phyloP scores from a whole-genome alignment of 495 filamentous ascomycete genomes.

The Aspergillus wentii region DNA sequence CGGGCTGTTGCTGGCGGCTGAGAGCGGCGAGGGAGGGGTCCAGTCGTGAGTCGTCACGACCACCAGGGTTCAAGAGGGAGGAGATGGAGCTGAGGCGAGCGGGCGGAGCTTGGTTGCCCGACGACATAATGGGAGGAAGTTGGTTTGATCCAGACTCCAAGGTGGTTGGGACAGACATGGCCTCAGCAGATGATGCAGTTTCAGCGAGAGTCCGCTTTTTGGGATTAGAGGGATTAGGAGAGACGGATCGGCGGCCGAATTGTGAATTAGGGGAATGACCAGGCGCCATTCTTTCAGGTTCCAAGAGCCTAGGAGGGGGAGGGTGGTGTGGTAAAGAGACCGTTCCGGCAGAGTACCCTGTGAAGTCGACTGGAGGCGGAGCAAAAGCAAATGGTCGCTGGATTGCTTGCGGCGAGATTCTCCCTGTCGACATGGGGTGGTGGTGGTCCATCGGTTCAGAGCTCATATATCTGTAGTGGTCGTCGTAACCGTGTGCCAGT shows the following conservation, averaged over 20 bases:
- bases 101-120: slow-evolving; percentile 34
- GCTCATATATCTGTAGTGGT: slow-evolving; percentile 47
- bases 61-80: slow-evolving; percentile 62
- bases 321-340: slow-evolving; percentile 35
- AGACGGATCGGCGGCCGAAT: slow-evolving; percentile 35
- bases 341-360: slow-evolving; percentile 35
- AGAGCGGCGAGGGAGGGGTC: slow-evolving; percentile 42
- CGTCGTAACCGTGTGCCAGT: slow-evolving; percentile 54
- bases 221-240: slow-evolving; percentile 32
- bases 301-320: slow-evolving; percentile 36
- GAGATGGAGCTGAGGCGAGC: slow-evolving; percentile 70
- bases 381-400: slow-evolving; percentile 29
- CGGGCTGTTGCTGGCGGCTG: slow-evolving; percentile 24
- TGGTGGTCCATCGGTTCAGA: slow-evolving; percentile 32
- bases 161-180: slow-evolving; percentile 21
- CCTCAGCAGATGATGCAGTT: slow-evolving; percentile 22
- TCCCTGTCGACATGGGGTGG: slow-evolving; percentile 14
- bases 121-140: slow-evolving; percentile 41
- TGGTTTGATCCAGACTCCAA: slow-evolving; percentile 39
- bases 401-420: slow-evolving; percentile 22
- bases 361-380: slow-evolving; percentile 50
- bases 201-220: slow-evolving; percentile 43
- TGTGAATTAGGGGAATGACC: slow-evolving; percentile 28
- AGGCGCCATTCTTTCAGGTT: slow-evolving; percentile 27
- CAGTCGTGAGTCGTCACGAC: slow-evolving; percentile 40